Percentiles rank a stretch among this genome's conserved stretches.
These are phyloP conservation scores for Trichopus zeylanicus DNA, from an alignment of 116 monocot genomes.

Conservation along the genomic window DNA sequence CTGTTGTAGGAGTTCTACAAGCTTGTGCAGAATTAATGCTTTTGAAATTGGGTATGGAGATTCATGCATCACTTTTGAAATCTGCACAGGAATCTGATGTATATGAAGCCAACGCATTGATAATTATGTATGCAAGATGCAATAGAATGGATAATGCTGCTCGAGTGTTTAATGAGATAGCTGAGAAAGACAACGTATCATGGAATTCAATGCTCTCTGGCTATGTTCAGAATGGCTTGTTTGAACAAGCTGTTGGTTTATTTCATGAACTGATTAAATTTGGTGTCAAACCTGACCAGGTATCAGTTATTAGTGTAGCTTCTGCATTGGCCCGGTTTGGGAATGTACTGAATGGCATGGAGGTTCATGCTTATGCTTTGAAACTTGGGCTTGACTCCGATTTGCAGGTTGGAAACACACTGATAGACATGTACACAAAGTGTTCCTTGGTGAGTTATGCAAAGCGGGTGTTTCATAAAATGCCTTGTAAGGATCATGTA, in stretches of 20 bases:
- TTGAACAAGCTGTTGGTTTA: conserved; percentile 33
- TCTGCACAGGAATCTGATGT: conserved; percentile 19
- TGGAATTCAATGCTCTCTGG: conserved; percentile 91
- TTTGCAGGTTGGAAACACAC: conserved; percentile 61
- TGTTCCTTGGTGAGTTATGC: conserved; percentile 39
- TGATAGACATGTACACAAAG: conserved; percentile 85
- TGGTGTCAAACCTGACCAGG: conserved; percentile 46
- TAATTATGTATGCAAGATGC: conserved; percentile 68
- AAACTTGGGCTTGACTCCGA: conserved; percentile 48
- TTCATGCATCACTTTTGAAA: conserved; percentile 60
- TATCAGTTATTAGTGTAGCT: conserved; percentile 53
- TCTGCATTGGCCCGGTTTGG: conserved; percentile 54
- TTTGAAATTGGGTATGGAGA: conserved; percentile 50
- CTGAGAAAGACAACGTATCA: conserved; percentile 54
- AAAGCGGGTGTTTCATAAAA: conserved; percentile 33
- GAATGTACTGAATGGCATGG: conserved; percentile 39
- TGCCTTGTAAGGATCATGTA: conserved; percentile 52
- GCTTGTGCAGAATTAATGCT: conserved; percentile 61
- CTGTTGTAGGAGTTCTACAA: conserved; percentile 64
- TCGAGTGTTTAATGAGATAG: conserved; percentile 40
- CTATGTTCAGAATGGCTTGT: conserved; percentile 54
- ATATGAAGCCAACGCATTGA: conserved; percentile 61
- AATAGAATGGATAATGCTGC: conserved; percentile 33
- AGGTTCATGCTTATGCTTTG: conserved; percentile 77
- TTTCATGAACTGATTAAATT: conserved; percentile 36